Percentiles rank a stretch among this genome's conserved stretches.
phyloP scores from a whole-genome alignment of 192 early-diverging fungal species.

The Coemansia sp. region DNA sequence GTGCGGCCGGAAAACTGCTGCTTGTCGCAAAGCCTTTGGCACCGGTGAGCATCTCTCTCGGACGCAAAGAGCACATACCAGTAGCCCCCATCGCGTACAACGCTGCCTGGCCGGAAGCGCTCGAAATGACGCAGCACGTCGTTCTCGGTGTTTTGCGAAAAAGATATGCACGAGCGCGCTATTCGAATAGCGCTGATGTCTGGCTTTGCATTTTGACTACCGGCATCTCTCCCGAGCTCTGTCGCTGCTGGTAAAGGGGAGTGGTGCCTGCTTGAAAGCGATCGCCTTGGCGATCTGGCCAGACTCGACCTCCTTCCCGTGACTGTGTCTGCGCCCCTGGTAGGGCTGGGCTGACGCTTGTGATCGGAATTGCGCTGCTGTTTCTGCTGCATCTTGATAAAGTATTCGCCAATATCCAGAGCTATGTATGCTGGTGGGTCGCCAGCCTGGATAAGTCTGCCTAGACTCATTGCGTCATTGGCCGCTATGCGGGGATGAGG shows the following conservation, averaged over 20 bases:
- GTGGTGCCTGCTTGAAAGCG: not conserved
- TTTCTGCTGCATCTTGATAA: constrained; percentile 10
- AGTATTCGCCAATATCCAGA: constrained; percentile 30
- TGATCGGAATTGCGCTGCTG: constrained; percentile 10
- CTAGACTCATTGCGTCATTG: constrained; percentile 27
- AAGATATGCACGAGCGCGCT: constrained; percentile 50
- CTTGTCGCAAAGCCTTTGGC: constrained; percentile 46
- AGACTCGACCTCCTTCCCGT: not conserved
- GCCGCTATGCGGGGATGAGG: constrained; percentile 47
- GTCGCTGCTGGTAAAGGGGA: not conserved
- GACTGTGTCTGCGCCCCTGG: not conserved
- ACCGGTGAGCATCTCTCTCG: constrained; percentile 49
- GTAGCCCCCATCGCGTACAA: constrained; percentile 35
- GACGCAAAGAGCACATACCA: constrained; percentile 53
- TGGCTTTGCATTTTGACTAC: not conserved
- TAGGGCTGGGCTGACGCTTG: not conserved
- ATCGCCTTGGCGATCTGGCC: not conserved
- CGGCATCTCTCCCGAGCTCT: not conserved
- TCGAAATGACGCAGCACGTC: constrained; percentile 37
- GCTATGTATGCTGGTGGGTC: constrained; percentile 30
- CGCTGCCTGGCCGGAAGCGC: constrained; percentile 35
- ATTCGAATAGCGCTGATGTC: constrained; percentile 32
- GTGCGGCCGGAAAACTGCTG: constrained; percentile 32
- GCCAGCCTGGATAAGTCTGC: constrained; percentile 23
- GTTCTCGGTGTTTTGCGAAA: constrained; percentile 35